Base-by-base conservation (phyloP, 768 basidiomycete species). In the Mycena amicta region DNA sequence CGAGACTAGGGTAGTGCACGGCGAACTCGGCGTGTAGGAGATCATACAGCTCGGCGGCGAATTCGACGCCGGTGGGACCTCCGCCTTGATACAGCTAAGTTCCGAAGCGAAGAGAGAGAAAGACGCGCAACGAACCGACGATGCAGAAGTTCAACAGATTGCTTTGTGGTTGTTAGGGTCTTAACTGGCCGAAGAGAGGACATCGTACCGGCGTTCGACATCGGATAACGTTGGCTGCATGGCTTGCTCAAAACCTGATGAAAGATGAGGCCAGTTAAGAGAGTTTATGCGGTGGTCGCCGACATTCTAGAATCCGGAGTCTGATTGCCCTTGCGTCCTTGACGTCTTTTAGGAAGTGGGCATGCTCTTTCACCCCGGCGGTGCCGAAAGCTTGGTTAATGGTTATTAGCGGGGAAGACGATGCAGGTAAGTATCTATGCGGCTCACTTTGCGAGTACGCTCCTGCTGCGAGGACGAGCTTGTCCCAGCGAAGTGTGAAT, bases 161-260 rank as follows among this genome's bases (percentile, higher is more conserved):
- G 54, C 86, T 77, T 29, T 5, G 29, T 2, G 15, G 11, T 22
- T 20, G 28, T 20, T n/a, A 55, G 2, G 50, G 37, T 29, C 30
- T 20, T 12, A 4, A 23, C 23, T 45, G 25, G 13, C 13, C 13
- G 16, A 27, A 27, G 28, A 5, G 8, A 30, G 15, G 37, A 15
- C 43, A 23, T 8, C 43, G 39, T 50, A 57, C 47, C 66, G 62
- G 50, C 90, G 83, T 63, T 95, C 85, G 37, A 82, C 74, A 56
- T 93, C 92, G 1, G 89, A 84, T 15, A 92, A 74, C 1, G 80
- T 85, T 0, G 93, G 93, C 63, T 92, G 88, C 64, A 86, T 88
- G 2, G 93, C 93, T 66, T 92, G 89, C 67, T 95, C 93, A 57
- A 95, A 92, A 68, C n/a, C n/a, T n/a, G n/a, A n/a, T n/a, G n/a